Percentiles rank a stretch among this genome's conserved stretches.
Conservation (phyloP, 75 land plant genomes). For the Pseudotsuga menziesii region DNA sequence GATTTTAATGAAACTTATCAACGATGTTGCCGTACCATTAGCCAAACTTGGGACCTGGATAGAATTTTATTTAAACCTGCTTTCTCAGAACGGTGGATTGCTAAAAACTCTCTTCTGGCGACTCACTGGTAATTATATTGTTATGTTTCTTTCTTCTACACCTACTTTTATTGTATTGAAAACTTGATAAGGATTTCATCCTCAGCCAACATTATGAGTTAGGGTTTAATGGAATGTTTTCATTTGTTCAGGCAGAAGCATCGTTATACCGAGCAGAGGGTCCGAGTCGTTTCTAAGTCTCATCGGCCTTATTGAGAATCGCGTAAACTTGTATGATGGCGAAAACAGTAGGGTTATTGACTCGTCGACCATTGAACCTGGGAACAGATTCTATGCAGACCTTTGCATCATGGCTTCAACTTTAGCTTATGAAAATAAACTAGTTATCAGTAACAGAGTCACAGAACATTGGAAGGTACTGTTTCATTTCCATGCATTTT, state of each 20-base stretch:
- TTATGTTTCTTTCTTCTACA: background rate
- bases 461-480: conserved; percentile 8
- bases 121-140: background rate
- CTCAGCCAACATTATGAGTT: no score
- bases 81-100: background rate
- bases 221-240: no score
- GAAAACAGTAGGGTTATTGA: background rate
- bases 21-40: background rate
- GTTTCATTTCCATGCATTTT: background rate
- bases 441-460: conserved; percentile 12
- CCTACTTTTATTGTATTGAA: background rate
- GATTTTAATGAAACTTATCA: background rate
- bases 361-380: background rate
- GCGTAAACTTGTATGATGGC: background rate
- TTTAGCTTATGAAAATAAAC: conserved; percentile 17
- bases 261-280: background rate
- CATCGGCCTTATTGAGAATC: background rate
- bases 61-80: background rate
- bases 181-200: no score
- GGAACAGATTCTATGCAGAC: conserved; percentile 10
- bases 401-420: conserved; percentile 28
- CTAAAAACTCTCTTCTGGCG: background rate
- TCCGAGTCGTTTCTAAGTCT: background rate
- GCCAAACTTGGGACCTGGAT: background rate
- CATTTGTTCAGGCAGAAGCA: background rate